Conservation (phyloP, 2,329 filamentous ascomycete genomes). For the Helminthosporium solani region DNA sequence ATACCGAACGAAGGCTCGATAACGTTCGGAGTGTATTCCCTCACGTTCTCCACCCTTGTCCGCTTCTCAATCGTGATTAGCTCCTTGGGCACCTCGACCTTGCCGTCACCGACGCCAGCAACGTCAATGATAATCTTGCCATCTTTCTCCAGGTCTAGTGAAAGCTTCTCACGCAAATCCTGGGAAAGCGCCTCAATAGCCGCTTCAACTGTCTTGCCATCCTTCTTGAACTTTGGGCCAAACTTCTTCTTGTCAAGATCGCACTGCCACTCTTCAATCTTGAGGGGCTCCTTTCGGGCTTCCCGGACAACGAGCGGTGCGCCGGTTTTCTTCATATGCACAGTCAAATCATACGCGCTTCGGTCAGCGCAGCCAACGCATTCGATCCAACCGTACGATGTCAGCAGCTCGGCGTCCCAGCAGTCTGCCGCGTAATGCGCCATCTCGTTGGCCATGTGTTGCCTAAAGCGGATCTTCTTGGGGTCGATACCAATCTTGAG, state of each 20-base stretch:
- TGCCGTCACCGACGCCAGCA: constrained; percentile 64
- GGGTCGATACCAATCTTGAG: constrained; percentile 83
- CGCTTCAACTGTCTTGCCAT: constrained; percentile 80
- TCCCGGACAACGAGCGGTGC: constrained; percentile 83
- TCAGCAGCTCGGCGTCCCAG: constrained; percentile 94
- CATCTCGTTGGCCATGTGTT: constrained; percentile 92
- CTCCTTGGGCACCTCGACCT: constrained; percentile 76
- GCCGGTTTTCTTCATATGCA: constrained; percentile 91
- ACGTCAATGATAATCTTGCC: constrained; percentile 80
- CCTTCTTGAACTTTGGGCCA: constrained; percentile 88
- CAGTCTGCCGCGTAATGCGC: constrained; percentile 96
- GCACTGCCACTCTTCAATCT: constrained; percentile 83
- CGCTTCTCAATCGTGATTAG: constrained; percentile 81
- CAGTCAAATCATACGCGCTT: constrained; percentile 89
- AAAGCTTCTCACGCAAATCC: constrained; percentile 76
- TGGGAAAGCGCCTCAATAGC: constrained; percentile 76
- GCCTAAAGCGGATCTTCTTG: constrained; percentile 88
- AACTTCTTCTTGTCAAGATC: constrained; percentile 95
- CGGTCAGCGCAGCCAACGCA: constrained; percentile 96
- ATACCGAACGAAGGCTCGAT: constrained; percentile 98
- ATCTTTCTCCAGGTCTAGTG: constrained; percentile 68
- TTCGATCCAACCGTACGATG: constrained; percentile 95
- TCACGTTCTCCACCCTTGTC: constrained; percentile 76
- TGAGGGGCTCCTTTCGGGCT: constrained; percentile 72
- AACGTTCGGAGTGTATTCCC: constrained; percentile 93